phyloP scores from a whole-genome alignment of 1,284 basidiomycete genomes.

The Dichomitus squalens region DNA sequence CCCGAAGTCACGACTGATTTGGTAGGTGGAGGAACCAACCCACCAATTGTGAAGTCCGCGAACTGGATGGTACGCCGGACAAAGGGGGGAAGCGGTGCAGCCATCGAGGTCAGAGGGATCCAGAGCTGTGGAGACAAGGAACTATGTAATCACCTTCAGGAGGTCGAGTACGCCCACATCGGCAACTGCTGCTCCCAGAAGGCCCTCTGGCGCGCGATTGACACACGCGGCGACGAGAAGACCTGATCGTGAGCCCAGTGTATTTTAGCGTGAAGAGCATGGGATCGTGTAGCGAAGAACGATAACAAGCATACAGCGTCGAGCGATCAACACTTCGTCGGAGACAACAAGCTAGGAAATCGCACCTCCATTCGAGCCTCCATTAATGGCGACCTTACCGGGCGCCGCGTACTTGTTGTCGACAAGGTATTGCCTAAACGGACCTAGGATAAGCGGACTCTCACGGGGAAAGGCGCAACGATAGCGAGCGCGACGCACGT shows the following conservation, averaged over 20 bases:
- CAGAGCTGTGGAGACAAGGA: not conserved
- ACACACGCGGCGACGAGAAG: slow-evolving; percentile 79
- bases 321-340: slow-evolving; percentile 1
- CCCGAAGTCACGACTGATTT: not conserved
- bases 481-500: slow-evolving; percentile 49
- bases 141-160: slow-evolving; percentile 55
- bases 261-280: not conserved
- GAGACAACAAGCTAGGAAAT: not conserved
- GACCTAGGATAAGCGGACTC: not conserved
- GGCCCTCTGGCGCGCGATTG: slow-evolving; percentile 77
- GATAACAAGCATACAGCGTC: not conserved
- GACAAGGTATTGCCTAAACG: slow-evolving; percentile 65
- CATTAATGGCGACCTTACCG: slow-evolving; percentile 79
- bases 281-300: not conserved
- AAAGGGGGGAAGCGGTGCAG: not conserved
- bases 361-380: slow-evolving; percentile 77
- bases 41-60: slow-evolving; percentile 76
- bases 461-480: not conserved
- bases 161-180: slow-evolving; percentile 85
- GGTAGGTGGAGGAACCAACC: slow-evolving; percentile 4
- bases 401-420: slow-evolving; percentile 70
- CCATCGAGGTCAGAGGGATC: not conserved
- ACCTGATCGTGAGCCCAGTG: slow-evolving; percentile 42
- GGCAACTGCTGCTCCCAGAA: slow-evolving; percentile 79
- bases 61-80: slow-evolving; percentile 46